Evolutionary conservation across 2,329 filamentous ascomycete species (phyloP).

Genomic region (Curvularia sp.): DNA sequence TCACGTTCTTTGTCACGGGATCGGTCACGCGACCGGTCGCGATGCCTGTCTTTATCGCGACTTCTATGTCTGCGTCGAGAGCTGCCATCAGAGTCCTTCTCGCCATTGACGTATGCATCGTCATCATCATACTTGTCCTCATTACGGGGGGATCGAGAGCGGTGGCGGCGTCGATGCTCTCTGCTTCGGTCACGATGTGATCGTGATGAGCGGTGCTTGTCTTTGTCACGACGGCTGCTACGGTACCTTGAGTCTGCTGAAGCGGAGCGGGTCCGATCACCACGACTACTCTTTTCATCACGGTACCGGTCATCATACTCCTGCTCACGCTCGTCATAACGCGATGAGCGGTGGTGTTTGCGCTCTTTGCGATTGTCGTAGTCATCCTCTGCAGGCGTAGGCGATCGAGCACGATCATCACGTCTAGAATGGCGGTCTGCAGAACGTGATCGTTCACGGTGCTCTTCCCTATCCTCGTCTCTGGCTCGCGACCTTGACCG

Average conservation of each 20-base stretch:
- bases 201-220: slow-evolving; percentile 54
- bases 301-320: slow-evolving; percentile 43
- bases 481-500: slow-evolving; percentile 49
- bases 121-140: slow-evolving; percentile 43
- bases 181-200: slow-evolving; percentile 56
- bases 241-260: slow-evolving; percentile 68
- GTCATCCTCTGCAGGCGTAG: slow-evolving; percentile 49
- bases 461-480: slow-evolving; percentile 26
- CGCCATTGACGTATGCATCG: slow-evolving; percentile 39
- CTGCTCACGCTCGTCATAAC: slow-evolving; percentile 50
- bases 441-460: slow-evolving; percentile 34
- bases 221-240: slow-evolving; percentile 61
- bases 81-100: slow-evolving; percentile 37
- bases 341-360: slow-evolving; percentile 59
- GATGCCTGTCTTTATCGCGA: slow-evolving; percentile 47
- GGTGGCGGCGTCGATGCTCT: slow-evolving; percentile 54
- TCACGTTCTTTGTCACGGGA: slow-evolving; percentile 45
- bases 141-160: slow-evolving; percentile 50
- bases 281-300: slow-evolving; percentile 59
- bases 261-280: slow-evolving; percentile 68
- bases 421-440: slow-evolving; percentile 57
- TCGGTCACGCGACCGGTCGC: slow-evolving; percentile 35
- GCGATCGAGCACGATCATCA: slow-evolving; percentile 60
- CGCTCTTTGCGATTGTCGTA: slow-evolving; percentile 49
- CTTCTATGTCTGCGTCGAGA: slow-evolving; percentile 49